Evolutionary conservation across 441 rosid species (phyloP).

Genomic region (Adansonia grandidieri): DNA sequence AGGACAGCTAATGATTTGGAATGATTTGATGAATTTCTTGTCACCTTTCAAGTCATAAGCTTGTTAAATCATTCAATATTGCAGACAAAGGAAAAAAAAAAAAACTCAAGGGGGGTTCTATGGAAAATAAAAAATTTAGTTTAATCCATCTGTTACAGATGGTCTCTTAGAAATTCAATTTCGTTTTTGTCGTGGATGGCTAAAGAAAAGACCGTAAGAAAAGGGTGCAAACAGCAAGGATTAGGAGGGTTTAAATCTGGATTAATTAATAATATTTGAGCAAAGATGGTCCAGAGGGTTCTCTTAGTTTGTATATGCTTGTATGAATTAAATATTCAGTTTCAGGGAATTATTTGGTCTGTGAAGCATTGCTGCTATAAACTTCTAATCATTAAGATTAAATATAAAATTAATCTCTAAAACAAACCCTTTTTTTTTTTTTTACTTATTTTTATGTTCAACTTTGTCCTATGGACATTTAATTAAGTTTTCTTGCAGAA

Average conservation of each 20-base stretch:
- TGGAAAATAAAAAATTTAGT: neutral
- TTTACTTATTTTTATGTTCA: neutral
- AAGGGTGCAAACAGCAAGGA: slow-evolving; percentile 43
- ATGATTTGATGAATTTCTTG: slow-evolving; percentile 31
- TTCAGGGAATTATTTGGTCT: slow-evolving; percentile 31
- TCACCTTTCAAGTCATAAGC: slow-evolving; percentile 20
- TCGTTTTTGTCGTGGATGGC: slow-evolving; percentile 21
- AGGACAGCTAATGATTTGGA: slow-evolving; percentile 38
- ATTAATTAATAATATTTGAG: slow-evolving; percentile 12
- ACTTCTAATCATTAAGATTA: slow-evolving; percentile 44
- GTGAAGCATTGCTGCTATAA: slow-evolving; percentile 25
- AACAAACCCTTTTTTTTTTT: slow-evolving; percentile 25
- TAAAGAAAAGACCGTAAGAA: slow-evolving; percentile 32
- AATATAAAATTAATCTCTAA: slow-evolving; percentile 22
- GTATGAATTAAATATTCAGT: slow-evolving; percentile 27
- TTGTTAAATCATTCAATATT: slow-evolving; percentile 16
- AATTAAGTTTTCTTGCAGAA: slow-evolving; percentile 17
- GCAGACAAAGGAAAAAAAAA: neutral
- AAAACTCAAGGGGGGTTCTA: neutral
- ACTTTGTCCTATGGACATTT: slow-evolving; percentile 4
- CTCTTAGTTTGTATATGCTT: slow-evolving; percentile 13
- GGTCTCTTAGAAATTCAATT: slow-evolving; percentile 15
- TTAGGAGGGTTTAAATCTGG: slow-evolving; percentile 20
- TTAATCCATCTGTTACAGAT: slow-evolving; percentile 18
- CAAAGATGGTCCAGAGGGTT: slow-evolving; percentile 18